A percentile compares a stretch with the other conserved stretches of the same genome.
phyloP scores from a whole-genome alignment of 2,329 filamentous ascomycete species.

The Colletotrichum ledebouriae region DNA sequence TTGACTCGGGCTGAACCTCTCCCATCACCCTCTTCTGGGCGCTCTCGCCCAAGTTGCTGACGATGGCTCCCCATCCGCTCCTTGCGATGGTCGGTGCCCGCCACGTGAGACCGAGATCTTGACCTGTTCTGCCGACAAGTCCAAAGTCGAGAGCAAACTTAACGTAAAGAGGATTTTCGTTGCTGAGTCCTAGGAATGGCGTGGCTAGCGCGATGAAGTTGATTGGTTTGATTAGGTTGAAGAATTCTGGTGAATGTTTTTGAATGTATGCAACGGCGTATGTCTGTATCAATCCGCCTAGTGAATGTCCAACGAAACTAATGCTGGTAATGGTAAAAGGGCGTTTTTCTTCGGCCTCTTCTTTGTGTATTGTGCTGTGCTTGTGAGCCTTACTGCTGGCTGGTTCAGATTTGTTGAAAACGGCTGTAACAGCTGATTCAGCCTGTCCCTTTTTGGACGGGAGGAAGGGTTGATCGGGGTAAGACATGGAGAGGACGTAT shows the following conservation, averaged over 20 bases:
- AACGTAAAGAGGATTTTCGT: conserved; percentile 97
- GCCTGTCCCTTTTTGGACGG: conserved; percentile 69
- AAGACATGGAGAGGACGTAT: conserved; percentile 90
- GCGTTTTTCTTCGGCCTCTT: conserved; percentile 55
- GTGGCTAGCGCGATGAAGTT: conserved; percentile 93
- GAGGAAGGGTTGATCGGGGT: conserved; percentile 91
- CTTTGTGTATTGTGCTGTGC: conserved; percentile 70
- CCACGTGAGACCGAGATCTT: conserved; percentile 96
- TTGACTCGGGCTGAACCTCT: conserved; percentile 80
- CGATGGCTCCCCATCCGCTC: conserved; percentile 89
- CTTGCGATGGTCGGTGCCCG: conserved; percentile 86
- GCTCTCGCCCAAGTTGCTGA: conserved; percentile 82
- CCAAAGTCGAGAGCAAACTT: conserved; percentile 98
- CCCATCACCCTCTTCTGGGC: conserved; percentile 71
- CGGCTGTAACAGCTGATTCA: conserved; percentile 50
- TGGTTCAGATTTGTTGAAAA: conserved; percentile 58
- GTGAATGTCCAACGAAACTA: conserved; percentile 92
- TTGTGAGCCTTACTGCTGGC: conserved; percentile 63
- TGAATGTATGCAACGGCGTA: conserved; percentile 97
- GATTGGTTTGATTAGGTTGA: conserved; percentile 85
- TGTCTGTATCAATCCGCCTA: conserved; percentile 90
- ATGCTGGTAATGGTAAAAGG: conserved; percentile 92
- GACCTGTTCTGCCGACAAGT: conserved; percentile 93
- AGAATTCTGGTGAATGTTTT: conserved; percentile 93
- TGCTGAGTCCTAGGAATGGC: conserved; percentile 91